Evolutionary conservation across 805 yeast species (phyloP).

Genomic region (Lipomyces starkeyi): DNA sequence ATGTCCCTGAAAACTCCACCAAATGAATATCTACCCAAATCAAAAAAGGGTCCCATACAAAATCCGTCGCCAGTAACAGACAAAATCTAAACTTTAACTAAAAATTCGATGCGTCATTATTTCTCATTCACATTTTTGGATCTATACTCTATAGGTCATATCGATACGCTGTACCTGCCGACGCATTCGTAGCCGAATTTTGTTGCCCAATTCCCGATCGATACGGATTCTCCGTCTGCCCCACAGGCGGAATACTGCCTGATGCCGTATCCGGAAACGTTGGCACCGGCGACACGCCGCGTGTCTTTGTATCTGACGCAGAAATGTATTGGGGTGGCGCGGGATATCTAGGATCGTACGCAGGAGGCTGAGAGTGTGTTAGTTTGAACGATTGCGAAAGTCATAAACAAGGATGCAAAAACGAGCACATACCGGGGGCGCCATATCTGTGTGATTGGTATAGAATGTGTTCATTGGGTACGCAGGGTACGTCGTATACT

Average conservation of each 20-base stretch:
- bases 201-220: neutral
- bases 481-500: constrained; percentile 21
- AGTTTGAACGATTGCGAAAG: neutral
- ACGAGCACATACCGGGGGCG: constrained; percentile 16
- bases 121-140: neutral
- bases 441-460: constrained; percentile 8
- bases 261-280: neutral
- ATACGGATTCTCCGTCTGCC: constrained; percentile 8
- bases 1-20: neutral
- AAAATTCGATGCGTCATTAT: neutral
- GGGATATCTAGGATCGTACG: constrained; percentile 35
- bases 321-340: constrained; percentile 30
- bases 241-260: constrained; percentile 6
- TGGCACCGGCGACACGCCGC: neutral
- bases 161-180: constrained; percentile 12
- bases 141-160: neutral
- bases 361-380: constrained; percentile 29
- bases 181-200: constrained; percentile 6
- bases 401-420: neutral
- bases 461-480: constrained; percentile 23
- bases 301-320: constrained; percentile 18
- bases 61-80: neutral
- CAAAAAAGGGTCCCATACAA: neutral
- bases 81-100: no score
- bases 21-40: neutral